These are phyloP conservation scores for Halophytophthora polymorphica DNA, from an alignment of 352 stramenopile genomes.

Conservation along the genomic window DNA sequence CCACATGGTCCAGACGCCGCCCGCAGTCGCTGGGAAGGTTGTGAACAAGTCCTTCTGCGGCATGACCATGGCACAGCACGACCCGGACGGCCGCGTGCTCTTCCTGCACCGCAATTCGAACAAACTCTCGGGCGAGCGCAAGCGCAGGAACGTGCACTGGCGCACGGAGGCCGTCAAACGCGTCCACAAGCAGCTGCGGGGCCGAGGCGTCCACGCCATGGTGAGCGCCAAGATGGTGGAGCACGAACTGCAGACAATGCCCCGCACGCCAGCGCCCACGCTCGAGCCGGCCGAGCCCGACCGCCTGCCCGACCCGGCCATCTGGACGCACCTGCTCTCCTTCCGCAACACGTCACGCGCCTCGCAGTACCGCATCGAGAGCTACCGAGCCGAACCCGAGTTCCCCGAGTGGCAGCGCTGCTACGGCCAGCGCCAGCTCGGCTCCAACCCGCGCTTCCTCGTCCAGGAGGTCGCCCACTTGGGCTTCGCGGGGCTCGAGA, in stretches of 20 bases:
- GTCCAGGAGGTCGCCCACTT: constrained; percentile 10
- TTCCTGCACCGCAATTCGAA: no score
- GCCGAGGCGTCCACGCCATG: no score
- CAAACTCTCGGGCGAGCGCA: constrained; percentile 36
- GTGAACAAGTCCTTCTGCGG: constrained; percentile 39
- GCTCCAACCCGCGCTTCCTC: constrained; percentile 17
- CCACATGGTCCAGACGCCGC: constrained; percentile 46
- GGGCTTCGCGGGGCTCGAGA: constrained; percentile 16
- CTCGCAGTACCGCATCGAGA: constrained; percentile 35
- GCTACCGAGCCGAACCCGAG: constrained; percentile 23
- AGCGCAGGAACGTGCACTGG: no score
- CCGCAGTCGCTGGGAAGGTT: constrained; percentile 29
- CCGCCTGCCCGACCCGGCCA: constrained; percentile 25
- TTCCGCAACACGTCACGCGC: constrained; percentile 29
- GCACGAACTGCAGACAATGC: no score
- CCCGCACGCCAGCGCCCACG: not conserved
- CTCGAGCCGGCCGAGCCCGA: not conserved
- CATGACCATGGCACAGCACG: constrained; percentile 50
- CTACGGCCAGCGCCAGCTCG: constrained; percentile 28
- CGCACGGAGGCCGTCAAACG: no score
- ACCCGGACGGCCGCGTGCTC: constrained; percentile 26
- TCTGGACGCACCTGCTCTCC: constrained; percentile 56
- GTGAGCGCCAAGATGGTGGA: no score
- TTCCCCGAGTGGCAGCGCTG: constrained; percentile 40
- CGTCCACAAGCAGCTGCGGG: no score